Conservation (phyloP, 2,329 filamentous ascomycete genomes). For the Hymenoscyphus occultus region DNA sequence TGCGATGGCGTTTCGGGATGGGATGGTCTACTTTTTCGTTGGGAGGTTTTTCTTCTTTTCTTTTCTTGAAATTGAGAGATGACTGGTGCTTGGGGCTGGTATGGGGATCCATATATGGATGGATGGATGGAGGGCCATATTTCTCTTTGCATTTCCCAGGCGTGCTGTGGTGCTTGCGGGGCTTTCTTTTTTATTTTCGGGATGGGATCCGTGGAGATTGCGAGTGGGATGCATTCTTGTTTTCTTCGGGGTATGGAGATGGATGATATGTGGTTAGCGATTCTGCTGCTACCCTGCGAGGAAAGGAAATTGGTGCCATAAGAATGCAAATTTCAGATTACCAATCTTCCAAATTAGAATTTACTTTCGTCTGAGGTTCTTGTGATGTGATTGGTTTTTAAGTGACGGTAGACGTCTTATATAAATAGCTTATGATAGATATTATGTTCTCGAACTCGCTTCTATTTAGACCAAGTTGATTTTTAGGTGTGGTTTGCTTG, state of each 20-base stretch:
- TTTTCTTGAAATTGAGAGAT: no score
- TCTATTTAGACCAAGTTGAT: no score
- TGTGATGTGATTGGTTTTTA: not conserved
- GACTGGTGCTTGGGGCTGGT: no score
- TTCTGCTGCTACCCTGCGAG: not conserved
- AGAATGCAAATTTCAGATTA: not conserved
- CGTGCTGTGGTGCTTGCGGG: not conserved
- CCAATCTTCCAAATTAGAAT: not conserved
- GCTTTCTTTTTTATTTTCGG: not conserved
- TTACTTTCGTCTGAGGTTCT: not conserved
- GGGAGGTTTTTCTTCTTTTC: not conserved
- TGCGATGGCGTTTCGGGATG: slow-evolving; percentile 5
- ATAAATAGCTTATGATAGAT: no score
- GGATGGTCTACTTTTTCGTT: not conserved
- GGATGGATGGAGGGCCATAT: not conserved
- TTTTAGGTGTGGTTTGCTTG: no score
- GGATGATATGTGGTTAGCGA: not conserved
- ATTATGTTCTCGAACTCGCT: no score
- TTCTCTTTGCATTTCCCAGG: not conserved
- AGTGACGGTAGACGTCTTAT: not conserved
- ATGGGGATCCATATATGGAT: not conserved
- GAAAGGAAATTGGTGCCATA: not conserved
- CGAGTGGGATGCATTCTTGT: not conserved
- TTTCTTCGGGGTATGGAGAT: not conserved
- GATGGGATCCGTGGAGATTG: not conserved